These are phyloP conservation scores for Tetrahymena borealis DNA, from an alignment of 73 alveolate genomes.

Conservation along the genomic window DNA sequence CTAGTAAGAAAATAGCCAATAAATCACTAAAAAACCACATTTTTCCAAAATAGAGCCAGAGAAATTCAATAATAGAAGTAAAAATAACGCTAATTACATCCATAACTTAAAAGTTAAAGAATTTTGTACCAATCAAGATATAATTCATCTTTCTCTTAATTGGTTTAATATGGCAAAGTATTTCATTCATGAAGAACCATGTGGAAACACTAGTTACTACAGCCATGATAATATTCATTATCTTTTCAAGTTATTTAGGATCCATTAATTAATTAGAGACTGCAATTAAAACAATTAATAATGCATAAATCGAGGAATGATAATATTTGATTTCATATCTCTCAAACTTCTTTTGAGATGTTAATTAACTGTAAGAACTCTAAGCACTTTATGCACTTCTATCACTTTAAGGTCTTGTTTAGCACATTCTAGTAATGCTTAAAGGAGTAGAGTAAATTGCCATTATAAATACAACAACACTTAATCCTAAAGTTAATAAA, in stretches of 20 bases:
- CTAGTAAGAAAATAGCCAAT: neutral
- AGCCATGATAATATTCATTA: neutral
- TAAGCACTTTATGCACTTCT: neutral
- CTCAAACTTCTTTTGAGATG: neutral
- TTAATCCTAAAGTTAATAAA: neutral
- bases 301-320: neutral
- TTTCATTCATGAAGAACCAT: neutral
- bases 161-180: neutral
- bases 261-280: neutral
- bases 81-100: neutral
- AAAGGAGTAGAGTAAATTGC: neutral
- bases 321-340: neutral
- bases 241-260: neutral
- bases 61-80: neutral
- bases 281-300: neutral
- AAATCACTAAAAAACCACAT: neutral
- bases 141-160: neutral
- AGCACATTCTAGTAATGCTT: neutral
- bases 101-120: neutral
- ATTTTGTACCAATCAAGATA: neutral
- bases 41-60: neutral
- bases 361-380: neutral
- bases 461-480: neutral
- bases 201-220: neutral
- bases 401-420: neutral